phyloP scores from a whole-genome alignment of 2,329 filamentous ascomycete species.

The Pseudogymnoascus sp. region DNA sequence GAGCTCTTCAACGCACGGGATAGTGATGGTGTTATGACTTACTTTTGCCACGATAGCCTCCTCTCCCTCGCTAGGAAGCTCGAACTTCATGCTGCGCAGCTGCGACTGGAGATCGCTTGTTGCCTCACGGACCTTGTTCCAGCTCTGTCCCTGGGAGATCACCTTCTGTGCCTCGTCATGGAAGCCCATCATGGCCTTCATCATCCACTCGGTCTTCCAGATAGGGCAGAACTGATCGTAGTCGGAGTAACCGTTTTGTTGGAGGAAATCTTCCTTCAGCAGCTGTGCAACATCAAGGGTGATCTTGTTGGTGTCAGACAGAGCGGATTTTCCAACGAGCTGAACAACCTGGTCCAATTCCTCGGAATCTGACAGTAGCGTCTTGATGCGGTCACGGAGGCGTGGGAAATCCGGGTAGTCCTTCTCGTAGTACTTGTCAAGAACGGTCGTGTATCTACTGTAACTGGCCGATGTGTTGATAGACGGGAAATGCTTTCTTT shows the following conservation, averaged over 20 bases:
- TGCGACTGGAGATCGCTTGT: slow-evolving; percentile 79
- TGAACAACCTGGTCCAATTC: slow-evolving; percentile 98
- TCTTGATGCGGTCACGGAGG: slow-evolving; percentile 85
- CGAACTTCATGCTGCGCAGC: slow-evolving; percentile 92
- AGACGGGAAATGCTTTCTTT: slow-evolving; percentile 97
- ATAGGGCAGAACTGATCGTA: slow-evolving; percentile 99
- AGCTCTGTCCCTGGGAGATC: slow-evolving; percentile 79
- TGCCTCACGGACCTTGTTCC: slow-evolving; percentile 86
- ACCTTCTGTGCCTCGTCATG: slow-evolving; percentile 97
- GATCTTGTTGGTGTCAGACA: slow-evolving; percentile 97
- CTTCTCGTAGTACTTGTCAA: slow-evolving; percentile 93
- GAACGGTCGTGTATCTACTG: slow-evolving; percentile 84
- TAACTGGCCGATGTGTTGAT: slow-evolving; percentile 94
- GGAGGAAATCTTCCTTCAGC: slow-evolving; percentile 96
- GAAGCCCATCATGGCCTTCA: slow-evolving; percentile 98
- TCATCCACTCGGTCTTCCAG: slow-evolving; percentile 99
- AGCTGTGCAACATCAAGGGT: slow-evolving; percentile 85
- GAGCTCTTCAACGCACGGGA: neutral
- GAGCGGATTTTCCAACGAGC: slow-evolving; percentile 91
- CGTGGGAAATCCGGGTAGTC: slow-evolving; percentile 89
- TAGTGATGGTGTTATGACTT: slow-evolving; percentile 27
- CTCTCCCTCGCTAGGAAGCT: slow-evolving; percentile 79
- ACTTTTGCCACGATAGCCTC: slow-evolving; percentile 78
- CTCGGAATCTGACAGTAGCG: slow-evolving; percentile 88
- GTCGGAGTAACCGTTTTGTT: slow-evolving; percentile 98